Evolutionary conservation across 768 basidiomycete species (phyloP), one percentile per base, ranked within the genome.

Genomic region (Tulasnella sp.): DNA sequence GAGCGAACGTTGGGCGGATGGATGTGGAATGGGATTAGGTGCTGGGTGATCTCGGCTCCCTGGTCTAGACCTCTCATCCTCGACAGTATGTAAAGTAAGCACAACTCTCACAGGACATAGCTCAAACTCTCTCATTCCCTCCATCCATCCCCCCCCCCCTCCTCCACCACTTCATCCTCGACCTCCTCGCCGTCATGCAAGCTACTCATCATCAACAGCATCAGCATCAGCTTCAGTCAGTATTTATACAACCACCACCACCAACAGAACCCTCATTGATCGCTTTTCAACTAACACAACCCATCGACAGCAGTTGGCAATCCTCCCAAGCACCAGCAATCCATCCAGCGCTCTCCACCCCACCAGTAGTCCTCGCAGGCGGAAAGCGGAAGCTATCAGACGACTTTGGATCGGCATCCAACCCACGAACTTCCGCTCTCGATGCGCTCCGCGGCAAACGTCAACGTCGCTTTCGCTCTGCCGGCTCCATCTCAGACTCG

Each of bases 401-500:
- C 29, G 58, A 64, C 31, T 64, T 64, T 64, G n/a, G n/a, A n/a
- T 64, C 58, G 29, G 25, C 58, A 64, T 64, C 58, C 3, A 64
- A 34, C 58, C 58, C 25, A 31, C 58, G 15, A 64, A 25, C 31
- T 4, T 64, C 58, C 29, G 69, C 11, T 25, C 69, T 70, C 69
- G 69, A 70, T 38, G 69, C 69, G 3, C 69, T 70, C 69, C 69
- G 69, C 42, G 42, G 42, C 69, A 70, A 70, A 42, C 69, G 69
- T 38, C 69, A 70, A 31, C 69, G 69, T 6, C 69, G 69, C 40
- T 70, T 70, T 38, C 73, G 29, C 17, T 58, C 73, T 49, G 42
- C 37, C 25, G 4, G 34, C n/a, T 74, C 73, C 17, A 36, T 74
- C 34, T 74, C 73, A 31, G 73, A 74, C 54, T 58, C 73, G 45